Evolutionary conservation across 1,284 basidiomycete genomes (phyloP).

Genomic region (Leccinum huronense): DNA sequence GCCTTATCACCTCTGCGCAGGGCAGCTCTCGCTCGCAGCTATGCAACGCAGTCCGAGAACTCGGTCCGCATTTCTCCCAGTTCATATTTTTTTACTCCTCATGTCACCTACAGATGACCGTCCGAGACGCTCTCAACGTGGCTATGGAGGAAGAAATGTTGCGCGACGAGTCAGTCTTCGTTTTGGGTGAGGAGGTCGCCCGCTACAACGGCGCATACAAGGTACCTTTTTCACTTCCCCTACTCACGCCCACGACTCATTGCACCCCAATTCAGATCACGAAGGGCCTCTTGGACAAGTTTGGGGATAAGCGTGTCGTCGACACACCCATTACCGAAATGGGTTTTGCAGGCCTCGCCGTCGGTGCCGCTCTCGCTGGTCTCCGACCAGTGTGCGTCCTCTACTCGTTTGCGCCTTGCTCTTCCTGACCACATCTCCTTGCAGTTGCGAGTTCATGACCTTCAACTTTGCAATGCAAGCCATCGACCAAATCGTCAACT

Average conservation of each 20-base stretch:
- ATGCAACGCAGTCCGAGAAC: constrained; percentile 63
- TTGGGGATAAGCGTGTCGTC: constrained; percentile 97
- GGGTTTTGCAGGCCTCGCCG: constrained; percentile 97
- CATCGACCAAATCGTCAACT: constrained; percentile 99
- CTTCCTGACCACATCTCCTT: constrained; percentile 12
- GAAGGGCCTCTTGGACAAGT: constrained; percentile 98
- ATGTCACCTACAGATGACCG: constrained; percentile 74
- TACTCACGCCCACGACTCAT: constrained; percentile 12
- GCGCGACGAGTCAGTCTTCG: constrained; percentile 92
- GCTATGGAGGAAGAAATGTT: constrained; percentile 99
- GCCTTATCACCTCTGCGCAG: constrained; percentile 42
- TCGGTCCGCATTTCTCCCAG: constrained; percentile 43
- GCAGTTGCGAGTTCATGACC: constrained; percentile 99
- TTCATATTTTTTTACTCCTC: constrained; percentile 9
- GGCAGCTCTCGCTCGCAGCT: constrained; percentile 50
- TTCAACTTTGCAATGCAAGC: constrained; percentile 97
- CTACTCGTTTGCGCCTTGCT: neutral
- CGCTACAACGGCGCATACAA: constrained; percentile 99
- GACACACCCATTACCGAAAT: constrained; percentile 99
- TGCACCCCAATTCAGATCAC: constrained; percentile 63
- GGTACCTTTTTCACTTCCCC: constrained; percentile 44
- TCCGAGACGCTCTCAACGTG: constrained; percentile 95
- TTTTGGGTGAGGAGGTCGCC: constrained; percentile 98
- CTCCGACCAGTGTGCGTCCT: constrained; percentile 80
- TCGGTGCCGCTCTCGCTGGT: constrained; percentile 92